Evolutionary conservation across 2,329 filamentous ascomycete species (phyloP).

Genomic region (Chaetomiaceae sp.): DNA sequence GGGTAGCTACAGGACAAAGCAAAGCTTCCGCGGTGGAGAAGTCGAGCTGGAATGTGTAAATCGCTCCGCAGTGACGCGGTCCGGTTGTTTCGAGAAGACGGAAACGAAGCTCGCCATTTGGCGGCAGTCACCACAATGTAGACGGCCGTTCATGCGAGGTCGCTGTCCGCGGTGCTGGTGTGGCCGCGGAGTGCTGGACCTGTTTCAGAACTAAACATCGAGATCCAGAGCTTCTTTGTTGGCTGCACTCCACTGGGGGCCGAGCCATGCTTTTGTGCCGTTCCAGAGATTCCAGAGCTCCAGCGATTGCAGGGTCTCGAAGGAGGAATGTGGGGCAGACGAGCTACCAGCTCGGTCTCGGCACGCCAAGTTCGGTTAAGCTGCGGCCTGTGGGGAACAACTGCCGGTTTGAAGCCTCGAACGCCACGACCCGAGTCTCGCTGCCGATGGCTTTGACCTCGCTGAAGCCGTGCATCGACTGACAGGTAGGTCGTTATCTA

Average conservation of each 20-base stretch:
- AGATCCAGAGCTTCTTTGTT: not conserved
- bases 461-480: too few relatives aligned
- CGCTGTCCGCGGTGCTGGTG: not conserved
- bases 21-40: too few relatives aligned
- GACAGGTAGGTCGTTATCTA: too few relatives aligned
- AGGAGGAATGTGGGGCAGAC: too few relatives aligned
- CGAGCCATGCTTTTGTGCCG: not conserved
- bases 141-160: conserved; percentile 15
- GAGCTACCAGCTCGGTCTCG: too few relatives aligned
- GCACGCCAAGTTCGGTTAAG: not conserved
- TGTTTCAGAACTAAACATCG: conserved; percentile 12
- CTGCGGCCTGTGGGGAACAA: not conserved
- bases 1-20: too few relatives aligned
- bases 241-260: not conserved
- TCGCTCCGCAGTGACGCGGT: conserved; percentile 7
- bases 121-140: conserved; percentile 8
- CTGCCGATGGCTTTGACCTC: too few relatives aligned
- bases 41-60: not conserved
- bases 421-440: too few relatives aligned
- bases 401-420: too few relatives aligned
- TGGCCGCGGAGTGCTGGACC: conserved; percentile 1
- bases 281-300: too few relatives aligned
- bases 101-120: conserved; percentile 15
- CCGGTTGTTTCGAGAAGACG: conserved; percentile 13
- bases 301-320: too few relatives aligned